Conservation (phyloP, 2,329 filamentous ascomycete species). For the Fusarium tanahbumbuense region DNA sequence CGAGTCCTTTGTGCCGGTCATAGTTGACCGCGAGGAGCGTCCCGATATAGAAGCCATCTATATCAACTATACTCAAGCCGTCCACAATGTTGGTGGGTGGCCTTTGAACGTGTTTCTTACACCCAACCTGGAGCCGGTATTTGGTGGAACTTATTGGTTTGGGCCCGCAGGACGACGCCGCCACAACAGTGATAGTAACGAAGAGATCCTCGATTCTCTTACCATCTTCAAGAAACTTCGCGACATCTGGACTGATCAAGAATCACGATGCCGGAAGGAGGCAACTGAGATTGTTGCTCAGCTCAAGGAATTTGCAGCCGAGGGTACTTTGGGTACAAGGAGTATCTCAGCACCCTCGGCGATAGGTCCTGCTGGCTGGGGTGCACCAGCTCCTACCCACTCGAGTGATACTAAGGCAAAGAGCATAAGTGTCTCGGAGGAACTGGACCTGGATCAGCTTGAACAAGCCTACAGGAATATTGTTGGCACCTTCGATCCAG, state of each 20-base stretch:
- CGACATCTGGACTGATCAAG: conserved; percentile 83
- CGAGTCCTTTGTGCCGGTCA: conserved; percentile 87
- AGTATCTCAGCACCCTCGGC: conserved; percentile 48
- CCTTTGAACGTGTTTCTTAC: conserved; percentile 97
- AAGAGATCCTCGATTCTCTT: conserved; percentile 80
- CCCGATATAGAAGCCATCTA: conserved; percentile 96
- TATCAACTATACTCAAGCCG: conserved; percentile 98
- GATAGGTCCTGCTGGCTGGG: conserved; percentile 48
- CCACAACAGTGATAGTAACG: conserved; percentile 54
- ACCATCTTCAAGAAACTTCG: conserved; percentile 83
- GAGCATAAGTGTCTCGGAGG: conserved; percentile 64
- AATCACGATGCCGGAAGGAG: conserved; percentile 83
- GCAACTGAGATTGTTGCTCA: conserved; percentile 85
- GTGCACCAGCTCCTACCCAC: conserved; percentile 47
- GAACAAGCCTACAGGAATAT: conserved; percentile 91
- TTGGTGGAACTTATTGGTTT: conserved; percentile 96
- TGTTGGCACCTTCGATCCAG: conserved; percentile 79
- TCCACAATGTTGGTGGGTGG: conserved; percentile 91
- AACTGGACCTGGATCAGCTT: conserved; percentile 87
- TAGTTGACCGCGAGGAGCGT: conserved; percentile 92
- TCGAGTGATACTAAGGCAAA: conserved; percentile 37
- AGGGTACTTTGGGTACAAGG: conserved; percentile 75
- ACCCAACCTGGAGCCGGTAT: conserved; percentile 90
- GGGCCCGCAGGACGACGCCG: conserved; percentile 72
- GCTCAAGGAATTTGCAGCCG: conserved; percentile 86